These are phyloP conservation scores for Boletus smithii DNA, from an alignment of 1,284 basidiomycete genomes.

Conservation along the genomic window DNA sequence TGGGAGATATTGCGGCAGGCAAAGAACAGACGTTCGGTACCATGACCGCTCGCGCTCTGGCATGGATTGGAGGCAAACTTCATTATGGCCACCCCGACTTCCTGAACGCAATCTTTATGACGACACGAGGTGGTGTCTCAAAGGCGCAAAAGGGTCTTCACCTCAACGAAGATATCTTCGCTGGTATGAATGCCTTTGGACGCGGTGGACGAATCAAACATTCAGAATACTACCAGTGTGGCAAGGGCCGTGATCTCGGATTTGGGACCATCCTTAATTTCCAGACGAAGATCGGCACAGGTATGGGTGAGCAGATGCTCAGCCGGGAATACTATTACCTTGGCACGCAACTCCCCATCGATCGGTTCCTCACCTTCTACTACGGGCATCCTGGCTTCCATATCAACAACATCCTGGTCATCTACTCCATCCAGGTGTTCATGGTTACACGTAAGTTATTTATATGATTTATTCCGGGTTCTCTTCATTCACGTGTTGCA, in stretches of 20 bases:
- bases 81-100: conserved; percentile 99
- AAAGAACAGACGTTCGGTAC: conserved; percentile 99
- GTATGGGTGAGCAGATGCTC: conserved; percentile 99
- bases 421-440: conserved; percentile 94
- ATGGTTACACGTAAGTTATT: conserved; percentile 77
- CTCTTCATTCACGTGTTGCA: conserved; percentile 30
- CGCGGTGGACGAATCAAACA: conserved; percentile 99
- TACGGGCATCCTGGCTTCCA: conserved; percentile 99
- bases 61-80: conserved; percentile 97
- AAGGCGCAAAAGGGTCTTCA: conserved; percentile 99
- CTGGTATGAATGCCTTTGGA: conserved; percentile 98
- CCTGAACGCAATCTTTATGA: conserved; percentile 98
- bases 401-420: conserved; percentile 99
- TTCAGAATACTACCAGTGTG: conserved; percentile 98
- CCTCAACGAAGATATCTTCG: conserved; percentile 99
- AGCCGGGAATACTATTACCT: conserved; percentile 99
- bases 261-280: conserved; percentile 99
- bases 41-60: conserved; percentile 91
- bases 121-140: conserved; percentile 96
- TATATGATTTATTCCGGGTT: not conserved
- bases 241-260: conserved; percentile 98
- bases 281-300: conserved; percentile 99
- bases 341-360: conserved; percentile 95
- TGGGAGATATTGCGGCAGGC: conserved; percentile 98
- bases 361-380: conserved; percentile 99